Evolutionary conservation across 306 rosid genomes (phyloP).

Genomic region (Hylodesmum podocarpum): DNA sequence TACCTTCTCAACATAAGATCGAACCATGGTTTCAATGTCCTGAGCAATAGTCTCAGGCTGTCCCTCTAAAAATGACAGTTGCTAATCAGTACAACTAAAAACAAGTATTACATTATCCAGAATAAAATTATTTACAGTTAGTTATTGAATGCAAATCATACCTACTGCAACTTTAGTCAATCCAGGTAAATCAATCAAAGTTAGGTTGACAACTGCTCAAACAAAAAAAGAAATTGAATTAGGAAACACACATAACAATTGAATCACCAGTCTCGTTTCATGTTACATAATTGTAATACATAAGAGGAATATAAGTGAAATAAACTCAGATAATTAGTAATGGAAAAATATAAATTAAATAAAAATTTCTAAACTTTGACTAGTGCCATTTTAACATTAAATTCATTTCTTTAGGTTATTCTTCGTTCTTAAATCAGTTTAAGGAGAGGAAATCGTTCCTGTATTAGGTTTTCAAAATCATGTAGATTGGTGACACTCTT

Average conservation of each 20-base stretch:
- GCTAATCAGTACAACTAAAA: conserved; percentile 12
- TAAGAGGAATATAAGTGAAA: background rate
- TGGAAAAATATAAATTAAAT: background rate
- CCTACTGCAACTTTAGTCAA: conserved; percentile 97
- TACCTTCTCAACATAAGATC: conserved; percentile 81
- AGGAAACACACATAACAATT: conserved; percentile 24
- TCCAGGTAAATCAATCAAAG: conserved; percentile 92
- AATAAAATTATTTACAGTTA: background rate
- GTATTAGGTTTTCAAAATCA: background rate
- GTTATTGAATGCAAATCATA: conserved; percentile 37
- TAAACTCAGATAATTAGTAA: background rate
- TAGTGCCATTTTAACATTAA: background rate
- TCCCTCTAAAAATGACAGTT: conserved; percentile 57
- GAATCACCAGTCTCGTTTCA: conserved; percentile 1
- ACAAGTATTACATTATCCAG: background rate
- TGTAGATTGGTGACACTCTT: background rate
- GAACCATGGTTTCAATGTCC: conserved; percentile 87
- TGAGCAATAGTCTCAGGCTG: conserved; percentile 78
- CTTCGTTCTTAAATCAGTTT: background rate
- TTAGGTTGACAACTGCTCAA: conserved; percentile 92
- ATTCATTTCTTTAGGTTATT: background rate
- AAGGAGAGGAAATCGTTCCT: background rate
- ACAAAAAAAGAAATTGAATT: conserved; percentile 17
- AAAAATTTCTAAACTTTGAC: background rate
- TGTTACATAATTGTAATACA: conserved; percentile 6